Conservation (phyloP, 441 rosid species). For the Eutrema salsugineum region DNA sequence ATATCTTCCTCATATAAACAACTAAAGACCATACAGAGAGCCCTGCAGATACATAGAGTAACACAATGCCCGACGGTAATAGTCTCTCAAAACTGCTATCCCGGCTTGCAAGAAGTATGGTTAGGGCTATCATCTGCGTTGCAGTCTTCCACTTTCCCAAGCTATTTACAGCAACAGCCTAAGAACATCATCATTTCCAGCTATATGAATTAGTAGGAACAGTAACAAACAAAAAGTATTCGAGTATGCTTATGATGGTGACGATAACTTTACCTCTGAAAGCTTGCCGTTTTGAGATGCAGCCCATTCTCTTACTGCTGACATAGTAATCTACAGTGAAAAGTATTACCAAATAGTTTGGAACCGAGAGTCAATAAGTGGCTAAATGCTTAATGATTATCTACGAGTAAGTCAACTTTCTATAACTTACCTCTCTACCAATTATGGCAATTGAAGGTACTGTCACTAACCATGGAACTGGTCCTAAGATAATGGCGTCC, state of each 20-base stretch:
- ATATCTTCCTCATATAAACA: conserved; percentile 82
- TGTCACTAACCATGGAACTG: conserved; percentile 75
- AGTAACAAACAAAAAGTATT: neutral
- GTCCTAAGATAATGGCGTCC: conserved; percentile 53
- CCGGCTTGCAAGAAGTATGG: conserved; percentile 80
- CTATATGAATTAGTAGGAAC: neutral
- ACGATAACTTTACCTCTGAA: conserved; percentile 51
- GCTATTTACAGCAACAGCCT: conserved; percentile 98
- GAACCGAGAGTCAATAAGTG: neutral
- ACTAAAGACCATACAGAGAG: conserved; percentile 82
- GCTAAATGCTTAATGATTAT: neutral
- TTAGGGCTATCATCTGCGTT: conserved; percentile 88
- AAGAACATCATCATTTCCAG: conserved; percentile 7
- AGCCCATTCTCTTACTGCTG: conserved; percentile 98
- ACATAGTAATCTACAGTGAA: conserved; percentile 83
- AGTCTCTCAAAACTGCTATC: conserved; percentile 73
- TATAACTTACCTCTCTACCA: conserved; percentile 78
- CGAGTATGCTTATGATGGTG: neutral
- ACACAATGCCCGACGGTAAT: conserved; percentile 57
- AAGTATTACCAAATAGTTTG: neutral
- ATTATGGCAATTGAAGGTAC: conserved; percentile 86
- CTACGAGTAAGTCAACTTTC: neutral
- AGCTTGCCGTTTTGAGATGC: conserved; percentile 83
- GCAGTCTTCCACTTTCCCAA: conserved; percentile 99
- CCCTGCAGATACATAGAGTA: conserved; percentile 90